Evolutionary conservation across 140 eudicot species (phyloP).

Genomic region (Ambrosia hybrid): DNA sequence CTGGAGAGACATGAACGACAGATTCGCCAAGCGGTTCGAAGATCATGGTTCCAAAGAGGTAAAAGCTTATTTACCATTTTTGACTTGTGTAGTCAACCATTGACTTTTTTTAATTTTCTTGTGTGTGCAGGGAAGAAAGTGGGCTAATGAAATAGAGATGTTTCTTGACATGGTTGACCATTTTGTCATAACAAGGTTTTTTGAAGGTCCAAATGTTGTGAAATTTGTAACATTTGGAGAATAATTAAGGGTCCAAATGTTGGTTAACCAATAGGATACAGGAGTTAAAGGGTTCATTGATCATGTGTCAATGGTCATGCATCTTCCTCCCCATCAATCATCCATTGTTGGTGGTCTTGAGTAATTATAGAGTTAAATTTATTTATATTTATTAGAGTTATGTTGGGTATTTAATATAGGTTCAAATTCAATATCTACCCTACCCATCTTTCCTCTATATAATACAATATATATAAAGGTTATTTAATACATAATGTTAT

Average conservation of each 20-base stretch:
- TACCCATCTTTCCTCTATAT: constrained; percentile 18
- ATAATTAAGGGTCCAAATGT: constrained; percentile 25
- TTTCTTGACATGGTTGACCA: constrained; percentile 2
- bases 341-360: constrained; percentile 25
- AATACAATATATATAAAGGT: constrained; percentile 27
- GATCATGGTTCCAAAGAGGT: constrained; percentile 98
- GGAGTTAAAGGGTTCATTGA: background rate
- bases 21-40: constrained; percentile 90
- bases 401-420: constrained; percentile 26
- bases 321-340: background rate
- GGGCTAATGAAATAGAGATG: constrained; percentile 15
- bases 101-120: constrained; percentile 12
- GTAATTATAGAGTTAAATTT: constrained; percentile 12
- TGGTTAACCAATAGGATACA: constrained; percentile 16
- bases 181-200: background rate
- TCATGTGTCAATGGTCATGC: constrained; percentile 12
- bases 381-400: background rate
- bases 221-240: constrained; percentile 17
- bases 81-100: background rate
- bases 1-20: constrained; percentile 85
- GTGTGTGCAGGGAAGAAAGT: constrained; percentile 32
- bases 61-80: constrained; percentile 19
- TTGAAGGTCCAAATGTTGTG: constrained; percentile 18
- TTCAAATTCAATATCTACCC: constrained; percentile 14
- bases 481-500: constrained; percentile 5